Base-by-base conservation (phyloP, 1,139 yeast genomes). In the Schizosaccharomyces versatilis region DNA sequence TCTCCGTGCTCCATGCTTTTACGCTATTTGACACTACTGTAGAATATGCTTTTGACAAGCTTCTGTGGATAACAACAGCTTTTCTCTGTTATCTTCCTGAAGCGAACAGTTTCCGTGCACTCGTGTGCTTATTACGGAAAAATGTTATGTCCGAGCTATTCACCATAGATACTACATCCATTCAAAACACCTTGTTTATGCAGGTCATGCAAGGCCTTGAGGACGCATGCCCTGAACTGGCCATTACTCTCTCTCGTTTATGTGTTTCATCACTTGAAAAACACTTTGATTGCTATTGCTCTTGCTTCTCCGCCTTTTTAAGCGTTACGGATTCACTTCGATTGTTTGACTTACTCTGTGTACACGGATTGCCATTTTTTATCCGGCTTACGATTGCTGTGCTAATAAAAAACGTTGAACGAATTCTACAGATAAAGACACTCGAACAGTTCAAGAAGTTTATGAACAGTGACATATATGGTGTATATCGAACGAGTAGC, bases 11-110 rank as follows among this genome's bases (percentile, higher is more conserved):
- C 6, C 49, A 44, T 24, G 49, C 49, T 3, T 44, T 44, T 24
- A 44, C 49, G 9, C 32, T 44, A 14, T 44, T 44, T 44, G 49
- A 44, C 32, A 44, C 49, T 10, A 44, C 49, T 44, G 49, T 44
- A 9, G 49, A 44, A 32, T 44, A 44, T 24, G 38, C 36, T 32
- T 10, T 44, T 17, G 49, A 44, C 14, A 15, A 32, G 19, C n/a
- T 44, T 7, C 38, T 44, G 38, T 44, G 49, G 49, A 14, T 32
- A 2, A 17, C 49, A 19, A 14, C 36, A 2, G 19, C 49, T 6
- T 32, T 44, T 44, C 38, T 44, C 9, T 44, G 38, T 12, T 44
- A 44, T 12, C 19, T 44, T 32, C 36, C 49, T 7, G 38, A 44
- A 24, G 49, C 38, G 32, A 44, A 44, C 49, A 36, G 14, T n/a